Conservation (phyloP, 2,329 filamentous ascomycete species). For the Furcasterigmium sp. region DNA sequence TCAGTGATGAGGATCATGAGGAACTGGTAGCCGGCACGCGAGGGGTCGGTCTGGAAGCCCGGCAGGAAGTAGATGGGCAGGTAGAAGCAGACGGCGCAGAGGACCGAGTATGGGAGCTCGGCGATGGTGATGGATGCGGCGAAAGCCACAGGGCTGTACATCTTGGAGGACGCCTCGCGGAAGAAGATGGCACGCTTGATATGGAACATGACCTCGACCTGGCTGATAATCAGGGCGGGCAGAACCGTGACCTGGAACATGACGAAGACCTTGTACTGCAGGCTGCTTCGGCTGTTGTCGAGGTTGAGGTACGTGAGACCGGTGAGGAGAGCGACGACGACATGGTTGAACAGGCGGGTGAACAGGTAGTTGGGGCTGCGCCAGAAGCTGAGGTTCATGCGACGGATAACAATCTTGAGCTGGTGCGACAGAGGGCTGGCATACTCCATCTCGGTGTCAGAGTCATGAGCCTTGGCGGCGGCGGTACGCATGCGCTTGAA, state of each 20-base stretch:
- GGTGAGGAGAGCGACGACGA: slow-evolving; percentile 71
- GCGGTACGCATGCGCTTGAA: slow-evolving; percentile 57
- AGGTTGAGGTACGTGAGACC: slow-evolving; percentile 77
- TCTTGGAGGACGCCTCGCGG: slow-evolving; percentile 79
- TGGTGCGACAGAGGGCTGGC: slow-evolving; percentile 78
- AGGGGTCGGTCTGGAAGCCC: slow-evolving; percentile 57
- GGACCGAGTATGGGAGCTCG: slow-evolving; percentile 76
- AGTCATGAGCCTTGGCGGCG: slow-evolving; percentile 35
- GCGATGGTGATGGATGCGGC: slow-evolving; percentile 72
- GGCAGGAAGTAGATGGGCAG: slow-evolving; percentile 81
- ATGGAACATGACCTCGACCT: slow-evolving; percentile 81
- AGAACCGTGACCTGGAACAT: slow-evolving; percentile 87
- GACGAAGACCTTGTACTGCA: slow-evolving; percentile 84
- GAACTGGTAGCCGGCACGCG: slow-evolving; percentile 79
- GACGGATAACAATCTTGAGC: slow-evolving; percentile 65
- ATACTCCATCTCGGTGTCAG: slow-evolving; percentile 65
- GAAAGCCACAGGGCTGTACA: slow-evolving; percentile 79
- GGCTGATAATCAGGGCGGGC: slow-evolving; percentile 74
- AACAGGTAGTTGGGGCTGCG: slow-evolving; percentile 85
- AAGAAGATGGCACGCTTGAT: slow-evolving; percentile 77
- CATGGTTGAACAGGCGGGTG: slow-evolving; percentile 79
- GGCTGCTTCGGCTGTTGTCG: slow-evolving; percentile 66
- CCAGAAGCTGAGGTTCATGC: slow-evolving; percentile 78
- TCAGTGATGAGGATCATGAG: slow-evolving; percentile 80
- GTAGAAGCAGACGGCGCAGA: slow-evolving; percentile 79